Percentiles rank a stretch among this genome's conserved stretches.
Conservation (phyloP, 164 flowering plant species). For the Chimonanthus praecox region DNA sequence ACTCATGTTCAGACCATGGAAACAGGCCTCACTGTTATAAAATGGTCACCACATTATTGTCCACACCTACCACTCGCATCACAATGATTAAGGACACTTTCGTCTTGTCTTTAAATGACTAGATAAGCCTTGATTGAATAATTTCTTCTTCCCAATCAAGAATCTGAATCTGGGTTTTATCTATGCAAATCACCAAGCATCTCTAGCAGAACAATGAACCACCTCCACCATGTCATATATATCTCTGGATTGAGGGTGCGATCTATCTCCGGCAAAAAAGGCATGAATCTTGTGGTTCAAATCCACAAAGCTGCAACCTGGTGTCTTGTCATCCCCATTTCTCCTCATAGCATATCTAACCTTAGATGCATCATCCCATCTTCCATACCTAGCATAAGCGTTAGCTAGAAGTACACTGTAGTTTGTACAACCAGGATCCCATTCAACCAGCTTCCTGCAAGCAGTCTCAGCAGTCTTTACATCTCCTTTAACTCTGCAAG, state of each 20-base stretch:
- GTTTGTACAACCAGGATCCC: constrained; percentile 15
- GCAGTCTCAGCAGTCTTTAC: constrained; percentile 17
- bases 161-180: background rate
- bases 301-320: constrained; percentile 24
- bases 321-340: constrained; percentile 16
- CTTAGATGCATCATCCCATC: constrained; percentile 20
- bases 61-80: too few species aligned
- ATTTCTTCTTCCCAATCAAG: background rate
- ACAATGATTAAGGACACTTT: too few species aligned
- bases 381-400: constrained; percentile 21
- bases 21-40: too few species aligned
- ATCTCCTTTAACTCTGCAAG: constrained; percentile 15
- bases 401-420: constrained; percentile 21
- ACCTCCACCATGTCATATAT: constrained; percentile 10
- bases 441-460: constrained; percentile 11
- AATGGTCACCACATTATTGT: too few species aligned
- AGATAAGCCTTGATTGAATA: too few species aligned
- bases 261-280: constrained; percentile 21
- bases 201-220: constrained; percentile 8
- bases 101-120: too few species aligned
- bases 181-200: background rate
- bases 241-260: constrained; percentile 14
- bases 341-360: constrained; percentile 12
- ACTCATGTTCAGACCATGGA: too few species aligned
- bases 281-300: constrained; percentile 16